Base-by-base conservation (phyloP, 768 basidiomycete species). In the Sistotremastrum niveocremeum region DNA sequence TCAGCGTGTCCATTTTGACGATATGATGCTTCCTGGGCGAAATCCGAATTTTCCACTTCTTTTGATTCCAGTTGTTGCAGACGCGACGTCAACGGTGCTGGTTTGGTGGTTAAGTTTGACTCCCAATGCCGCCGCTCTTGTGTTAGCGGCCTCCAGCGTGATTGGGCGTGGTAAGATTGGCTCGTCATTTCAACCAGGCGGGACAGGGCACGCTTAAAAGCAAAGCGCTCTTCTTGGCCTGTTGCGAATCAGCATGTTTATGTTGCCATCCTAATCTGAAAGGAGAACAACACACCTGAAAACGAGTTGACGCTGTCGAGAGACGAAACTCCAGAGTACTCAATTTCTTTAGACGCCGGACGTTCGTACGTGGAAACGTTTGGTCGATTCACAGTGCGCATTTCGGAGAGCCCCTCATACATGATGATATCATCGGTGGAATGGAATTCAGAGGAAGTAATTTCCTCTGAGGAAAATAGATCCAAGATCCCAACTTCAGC, bases 181-280 rank as follows among this genome's bases (percentile, higher is more conserved):
- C 66, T 67, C 11, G 72, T 72, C 73, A 77, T 77, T 58, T 80
- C 76, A 47, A 69, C 60, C 12, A 79, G 59, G 29, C 76, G 64
- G 9, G 76, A 78, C 12, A 78, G 67, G 2, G 76, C 78, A 37
- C 77, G 69, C 60, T 74, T 74, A 65, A 71, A 79, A 2, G 74
- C 74, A 54, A 79, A 78, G 34, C 72, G 68, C 57, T 80, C 77
- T 52, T 79, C 78, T 56, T 77, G 65, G 10, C 72, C 76, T 58
- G 62, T 58, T 44, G 34, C 41, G 32, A 7, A n/a, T 7, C 30
- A 7, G 31, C 9, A 12, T 7, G 20, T 20, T 12, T 33, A 35
- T 31, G 7, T 40, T 11, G 4, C 38, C 31, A 40, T 28, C 5
- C 7, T 37, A 32, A 30, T n/a, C 11, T 7, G 30, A 5, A n/a